Base-by-base conservation (phyloP, 768 basidiomycete genomes). In the Amanita muscaria region DNA sequence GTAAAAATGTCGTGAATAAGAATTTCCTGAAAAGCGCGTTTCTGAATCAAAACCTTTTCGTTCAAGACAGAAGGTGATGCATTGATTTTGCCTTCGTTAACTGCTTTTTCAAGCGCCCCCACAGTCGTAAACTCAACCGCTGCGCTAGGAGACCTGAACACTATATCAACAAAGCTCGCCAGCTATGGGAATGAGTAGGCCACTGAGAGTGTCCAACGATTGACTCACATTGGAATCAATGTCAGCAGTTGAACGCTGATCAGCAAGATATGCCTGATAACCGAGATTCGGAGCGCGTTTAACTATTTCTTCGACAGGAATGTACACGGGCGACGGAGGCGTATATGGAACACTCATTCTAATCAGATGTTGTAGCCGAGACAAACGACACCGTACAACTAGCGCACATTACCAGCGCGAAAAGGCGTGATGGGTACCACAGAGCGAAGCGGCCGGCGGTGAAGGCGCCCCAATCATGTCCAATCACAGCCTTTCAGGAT, bases 381-480 rank as follows among this genome's bases (percentile, higher is more conserved):
- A 41, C 34, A 30, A 29, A 22, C 16, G 14, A 33, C 37, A 25
- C n/a, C n/a, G n/a, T 15, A 30, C 10, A 10, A 8, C 12, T 3
- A n/a, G 61, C 76, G 50, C 61, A 83, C 87, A 79, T 63, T 0
- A 72, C 67, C 15, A 88, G 64, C 0, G 77, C 79, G 4, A 69
- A 52, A 27, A 84, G 50, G 25, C 83, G 69, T 11, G 77, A 62
- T 0, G 88, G 83, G 55, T 85, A 62, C 80, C 82, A 88, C 18
- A 86, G 65, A 9, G 82, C 79, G 53, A 90, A 80, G 16, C 86
- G 68, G 33, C 70, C 72, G 2, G 71, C 83, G 10, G 67, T 74
- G 48, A 66, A 74, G 2, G 82, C 65, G 4, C 88, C 88, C 87
- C 87, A 89, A 53, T 90, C 88, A 53, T 89, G 88, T 0, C 84